Evolutionary conservation across 2,329 filamentous ascomycete species (phyloP).

Genomic region (Penicillium sp.): DNA sequence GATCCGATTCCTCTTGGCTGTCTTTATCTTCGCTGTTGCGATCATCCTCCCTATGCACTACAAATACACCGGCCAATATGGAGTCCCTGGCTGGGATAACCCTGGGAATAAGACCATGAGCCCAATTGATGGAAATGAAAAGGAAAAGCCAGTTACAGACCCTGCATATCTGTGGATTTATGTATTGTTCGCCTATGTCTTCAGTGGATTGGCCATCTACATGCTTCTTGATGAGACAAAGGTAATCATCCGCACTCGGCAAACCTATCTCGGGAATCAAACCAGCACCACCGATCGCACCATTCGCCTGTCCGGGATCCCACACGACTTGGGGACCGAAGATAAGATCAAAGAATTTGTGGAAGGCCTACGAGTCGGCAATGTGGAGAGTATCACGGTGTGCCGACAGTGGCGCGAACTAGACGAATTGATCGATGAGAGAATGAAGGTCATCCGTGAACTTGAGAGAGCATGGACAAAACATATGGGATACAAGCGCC

Average conservation of each 20-base stretch:
- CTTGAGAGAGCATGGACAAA: constrained; percentile 83
- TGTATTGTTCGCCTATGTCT: constrained; percentile 90
- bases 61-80: constrained; percentile 54
- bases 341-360: constrained; percentile 80
- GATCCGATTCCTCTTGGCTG: constrained; percentile 73
- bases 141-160: constrained; percentile 36
- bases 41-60: constrained; percentile 85
- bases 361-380: constrained; percentile 82
- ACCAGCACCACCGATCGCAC: constrained; percentile 95
- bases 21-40: constrained; percentile 75
- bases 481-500: constrained; percentile 60
- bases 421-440: constrained; percentile 68
- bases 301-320: constrained; percentile 86
- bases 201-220: constrained; percentile 77
- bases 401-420: constrained; percentile 84
- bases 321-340: constrained; percentile 73
- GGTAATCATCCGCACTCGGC: constrained; percentile 78
- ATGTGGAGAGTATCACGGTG: constrained; percentile 81
- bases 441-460: constrained; percentile 64
- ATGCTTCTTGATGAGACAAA: constrained; percentile 80
- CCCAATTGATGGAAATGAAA: constrained; percentile 20
- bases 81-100: constrained; percentile 39
- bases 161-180: constrained; percentile 82
- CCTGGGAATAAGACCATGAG: constrained; percentile 28
- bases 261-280: constrained; percentile 89